Evolutionary conservation across 306 rosid species (phyloP).

Genomic region (Sphenostylis stenocarpa): DNA sequence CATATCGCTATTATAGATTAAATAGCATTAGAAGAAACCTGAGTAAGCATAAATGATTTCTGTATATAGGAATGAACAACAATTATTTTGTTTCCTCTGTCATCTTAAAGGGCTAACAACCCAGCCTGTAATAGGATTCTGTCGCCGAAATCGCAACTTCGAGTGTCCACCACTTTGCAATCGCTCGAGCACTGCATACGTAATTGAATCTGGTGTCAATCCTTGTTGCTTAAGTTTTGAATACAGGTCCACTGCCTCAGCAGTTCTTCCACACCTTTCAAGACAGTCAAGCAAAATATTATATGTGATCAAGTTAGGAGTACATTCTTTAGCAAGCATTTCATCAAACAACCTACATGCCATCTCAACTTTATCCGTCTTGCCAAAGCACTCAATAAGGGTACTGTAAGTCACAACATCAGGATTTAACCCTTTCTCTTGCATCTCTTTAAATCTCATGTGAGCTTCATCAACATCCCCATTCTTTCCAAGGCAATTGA

Average conservation of each 20-base stretch:
- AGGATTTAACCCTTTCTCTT: constrained; percentile 78
- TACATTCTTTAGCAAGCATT: constrained; percentile 79
- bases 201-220: constrained; percentile 81
- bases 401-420: constrained; percentile 96
- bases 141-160: constrained; percentile 68
- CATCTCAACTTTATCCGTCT: constrained; percentile 89
- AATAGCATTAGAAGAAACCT: background rate
- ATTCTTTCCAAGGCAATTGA: constrained; percentile 93
- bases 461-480: constrained; percentile 97
- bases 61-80: background rate
- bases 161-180: constrained; percentile 72
- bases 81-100: constrained; percentile 12
- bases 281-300: constrained; percentile 91
- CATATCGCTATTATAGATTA: background rate
- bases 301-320: constrained; percentile 82
- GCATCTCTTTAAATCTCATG: constrained; percentile 93
- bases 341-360: constrained; percentile 76
- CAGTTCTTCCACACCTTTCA: constrained; percentile 83
- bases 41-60: constrained; percentile 12
- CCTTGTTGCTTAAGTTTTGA: constrained; percentile 91
- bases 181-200: constrained; percentile 84
- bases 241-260: constrained; percentile 89
- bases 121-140: constrained; percentile 95
- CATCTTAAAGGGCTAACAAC: constrained; percentile 85
- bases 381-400: constrained; percentile 93